Conservation (phyloP, 2,329 filamentous ascomycete species). For the Xylariaceae sp. region DNA sequence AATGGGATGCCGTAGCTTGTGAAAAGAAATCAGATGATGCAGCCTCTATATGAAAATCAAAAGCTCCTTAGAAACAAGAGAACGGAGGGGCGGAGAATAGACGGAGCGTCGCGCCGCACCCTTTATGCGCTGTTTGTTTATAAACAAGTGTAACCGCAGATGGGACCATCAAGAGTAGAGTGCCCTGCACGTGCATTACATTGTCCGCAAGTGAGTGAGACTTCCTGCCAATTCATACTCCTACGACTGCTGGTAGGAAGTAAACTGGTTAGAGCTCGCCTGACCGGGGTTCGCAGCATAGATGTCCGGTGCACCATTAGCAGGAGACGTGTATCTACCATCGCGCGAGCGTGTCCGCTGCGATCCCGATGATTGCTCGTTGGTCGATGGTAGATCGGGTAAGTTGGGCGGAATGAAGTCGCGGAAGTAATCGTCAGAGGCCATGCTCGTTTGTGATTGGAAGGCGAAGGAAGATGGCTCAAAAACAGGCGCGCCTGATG, state of each 20-base stretch:
- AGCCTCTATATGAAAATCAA: constrained; percentile 15
- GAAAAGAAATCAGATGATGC: constrained; percentile 3
- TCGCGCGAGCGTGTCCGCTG: constrained; percentile 20
- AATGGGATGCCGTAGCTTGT: constrained; percentile 4
- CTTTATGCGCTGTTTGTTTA: neutral
- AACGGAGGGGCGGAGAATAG: constrained; percentile 1
- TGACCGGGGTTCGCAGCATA: constrained; percentile 21
- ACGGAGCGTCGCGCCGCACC: neutral
- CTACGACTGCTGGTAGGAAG: constrained; percentile 26
- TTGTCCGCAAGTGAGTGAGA: neutral
- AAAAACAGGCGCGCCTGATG: constrained; percentile 12
- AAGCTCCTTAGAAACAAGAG: neutral
- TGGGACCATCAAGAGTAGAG: neutral
- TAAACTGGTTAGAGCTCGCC: constrained; percentile 16
- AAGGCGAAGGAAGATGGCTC: constrained; percentile 18
- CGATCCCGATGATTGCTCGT: constrained; percentile 17
- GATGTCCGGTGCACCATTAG: constrained; percentile 20
- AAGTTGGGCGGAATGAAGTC: constrained; percentile 1
- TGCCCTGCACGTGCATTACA: neutral
- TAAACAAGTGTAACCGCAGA: neutral
- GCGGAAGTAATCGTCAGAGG: constrained; percentile 17
- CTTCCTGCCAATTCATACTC: constrained; percentile 14
- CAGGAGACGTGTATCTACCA: constrained; percentile 19
- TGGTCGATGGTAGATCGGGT: neutral
- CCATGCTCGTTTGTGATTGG: constrained; percentile 14